Evolutionary conservation across 169 alveolate genomes (phyloP), one percentile per base, ranked within the genome.

Genomic region (Plasmodium inui): DNA sequence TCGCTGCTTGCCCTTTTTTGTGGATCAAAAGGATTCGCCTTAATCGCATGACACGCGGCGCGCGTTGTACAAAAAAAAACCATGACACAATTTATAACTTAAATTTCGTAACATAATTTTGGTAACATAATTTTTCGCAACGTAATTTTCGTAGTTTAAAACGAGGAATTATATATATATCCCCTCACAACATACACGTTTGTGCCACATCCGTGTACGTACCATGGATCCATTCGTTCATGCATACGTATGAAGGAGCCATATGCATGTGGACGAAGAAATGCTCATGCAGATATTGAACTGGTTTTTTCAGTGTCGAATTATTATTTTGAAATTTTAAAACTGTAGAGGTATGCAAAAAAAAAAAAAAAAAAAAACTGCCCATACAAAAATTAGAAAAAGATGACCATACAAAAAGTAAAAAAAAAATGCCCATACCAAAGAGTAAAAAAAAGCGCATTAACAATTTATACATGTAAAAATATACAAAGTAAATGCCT

Each of bases 331-430:
- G 9, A 67, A 67, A 22, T 2, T 22, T 19, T 26, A 67, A 67
- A 67, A 57, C 30, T 57, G 12, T 57, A 1, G 17, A 19, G 37
- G 12, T 10, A 67, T 67, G 76, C 9, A 67, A 22, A 26, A 19
- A 74, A 74, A 74, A 74, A 72, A 74, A 74, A 74, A 73, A 74
- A 74, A 73, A 73, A 73, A 73, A 74, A 74, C 0, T 30, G 44
- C 46, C 37, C 55, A 39, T 32, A 74, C 55, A 71, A 71, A 71
- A 71, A 17, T 2, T 19, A 71, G 10, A 71, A 71, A 71, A 71
- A n/a, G n/a, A n/a, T n/a, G n/a, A n/a, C n/a, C n/a, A n/a, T n/a
- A n/a, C n/a, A 73, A 19, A 6, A 17, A 72, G 8, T 3, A 72
- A 72, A 72, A 19, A 10, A 72, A 10, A 72, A 72, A 0, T 28